phyloP scores from a whole-genome alignment of 345 rosid species.

The Melaleuca alternifolia region DNA sequence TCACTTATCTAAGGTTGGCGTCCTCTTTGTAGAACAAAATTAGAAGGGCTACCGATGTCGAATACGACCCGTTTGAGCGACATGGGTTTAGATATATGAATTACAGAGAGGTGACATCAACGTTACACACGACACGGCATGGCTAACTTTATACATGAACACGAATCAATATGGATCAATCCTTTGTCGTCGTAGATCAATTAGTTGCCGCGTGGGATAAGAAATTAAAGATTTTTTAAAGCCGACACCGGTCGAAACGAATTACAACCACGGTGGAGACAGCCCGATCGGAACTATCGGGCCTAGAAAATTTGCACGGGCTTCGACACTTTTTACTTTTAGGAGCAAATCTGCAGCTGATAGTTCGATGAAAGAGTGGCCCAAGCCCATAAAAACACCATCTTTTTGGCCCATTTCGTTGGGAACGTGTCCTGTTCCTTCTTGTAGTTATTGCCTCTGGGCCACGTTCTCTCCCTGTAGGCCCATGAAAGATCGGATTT shows the following conservation, averaged over 20 bases:
- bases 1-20: neutral
- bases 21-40: neutral
- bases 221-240: neutral
- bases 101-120: fast-evolving
- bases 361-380: neutral
- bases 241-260: neutral
- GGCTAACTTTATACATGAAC: neutral
- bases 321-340: neutral
- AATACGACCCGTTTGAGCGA: fast-evolving
- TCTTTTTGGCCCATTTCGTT: neutral
- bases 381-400: neutral
- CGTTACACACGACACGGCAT: fast-evolving
- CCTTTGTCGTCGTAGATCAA: neutral
- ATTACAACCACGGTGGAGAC: neutral
- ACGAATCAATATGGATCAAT: neutral
- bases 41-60: fast-evolving
- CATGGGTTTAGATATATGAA: neutral
- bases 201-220: neutral
- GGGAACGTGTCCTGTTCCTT: neutral
- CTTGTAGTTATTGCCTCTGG: neutral
- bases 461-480: neutral
- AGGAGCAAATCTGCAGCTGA: neutral
- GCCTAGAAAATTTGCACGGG: neutral
- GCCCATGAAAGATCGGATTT: neutral
- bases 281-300: neutral